phyloP scores from a whole-genome alignment of 1,284 basidiomycete genomes.

The Volvariella surrecta region DNA sequence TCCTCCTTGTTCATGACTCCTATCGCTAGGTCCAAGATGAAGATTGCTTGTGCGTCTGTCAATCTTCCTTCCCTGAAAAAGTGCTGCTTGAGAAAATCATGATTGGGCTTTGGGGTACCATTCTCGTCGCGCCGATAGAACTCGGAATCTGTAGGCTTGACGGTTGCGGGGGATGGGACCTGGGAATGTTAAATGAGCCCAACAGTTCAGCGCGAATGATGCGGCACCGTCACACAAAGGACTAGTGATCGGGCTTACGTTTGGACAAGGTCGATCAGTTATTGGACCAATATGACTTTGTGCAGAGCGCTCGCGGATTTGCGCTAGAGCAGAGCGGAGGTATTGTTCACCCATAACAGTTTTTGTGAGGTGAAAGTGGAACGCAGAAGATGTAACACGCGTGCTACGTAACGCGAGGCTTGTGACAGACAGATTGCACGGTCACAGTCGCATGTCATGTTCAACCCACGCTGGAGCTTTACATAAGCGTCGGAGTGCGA shows the following conservation, averaged over 20 bases:
- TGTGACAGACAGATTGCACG: no score
- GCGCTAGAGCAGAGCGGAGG: conserved; percentile 6
- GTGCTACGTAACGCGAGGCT: no score
- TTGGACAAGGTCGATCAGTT: conserved; percentile 1
- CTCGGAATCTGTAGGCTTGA: conserved; percentile 67
- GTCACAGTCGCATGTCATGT: no score
- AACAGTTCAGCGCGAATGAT: neutral
- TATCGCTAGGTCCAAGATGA: conserved; percentile 77
- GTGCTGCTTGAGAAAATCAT: conserved; percentile 85
- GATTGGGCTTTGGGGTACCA: conserved; percentile 52
- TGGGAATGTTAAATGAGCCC: conserved; percentile 17
- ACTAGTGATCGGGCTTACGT: conserved; percentile 1
- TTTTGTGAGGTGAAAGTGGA: no score
- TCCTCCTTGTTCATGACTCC: conserved; percentile 74
- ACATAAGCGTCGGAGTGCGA: no score
- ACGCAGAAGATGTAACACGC: no score
- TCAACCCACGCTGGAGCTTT: no score
- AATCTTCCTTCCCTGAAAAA: conserved; percentile 88
- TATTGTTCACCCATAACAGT: conserved; percentile 5
- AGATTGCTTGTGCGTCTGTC: conserved; percentile 83
- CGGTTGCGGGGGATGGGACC: conserved; percentile 66
- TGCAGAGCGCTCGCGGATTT: conserved; percentile 5
- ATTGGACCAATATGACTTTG: neutral
- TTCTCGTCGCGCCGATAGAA: conserved; percentile 42
- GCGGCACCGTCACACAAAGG: neutral